Evolutionary conservation across 108 stramenopile species (phyloP).

Genomic region (Nannochloropsis oceanica): DNA sequence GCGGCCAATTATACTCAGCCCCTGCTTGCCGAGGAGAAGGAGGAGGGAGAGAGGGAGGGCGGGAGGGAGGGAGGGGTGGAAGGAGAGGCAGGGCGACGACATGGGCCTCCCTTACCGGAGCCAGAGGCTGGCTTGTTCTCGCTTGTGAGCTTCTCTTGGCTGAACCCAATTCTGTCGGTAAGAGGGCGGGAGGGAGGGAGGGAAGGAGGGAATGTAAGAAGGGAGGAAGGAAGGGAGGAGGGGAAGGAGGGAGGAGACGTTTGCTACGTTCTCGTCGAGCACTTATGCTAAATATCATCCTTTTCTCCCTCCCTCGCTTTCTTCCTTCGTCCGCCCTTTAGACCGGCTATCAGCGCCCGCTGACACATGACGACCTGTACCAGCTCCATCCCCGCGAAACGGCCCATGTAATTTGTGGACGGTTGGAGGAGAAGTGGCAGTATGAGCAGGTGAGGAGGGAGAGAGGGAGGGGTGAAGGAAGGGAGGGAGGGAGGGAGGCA

Average conservation of each 20-base stretch:
- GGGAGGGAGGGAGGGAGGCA: conserved; percentile 14
- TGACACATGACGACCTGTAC: conserved; percentile 53
- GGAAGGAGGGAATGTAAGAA: background rate
- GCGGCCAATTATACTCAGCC: background rate
- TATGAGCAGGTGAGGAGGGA: background rate
- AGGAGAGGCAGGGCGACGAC: background rate
- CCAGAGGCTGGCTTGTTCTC: conserved; percentile 5
- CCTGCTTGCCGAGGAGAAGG: background rate
- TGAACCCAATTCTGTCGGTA: background rate
- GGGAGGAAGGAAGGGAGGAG: background rate
- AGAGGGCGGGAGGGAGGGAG: background rate
- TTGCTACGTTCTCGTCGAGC: background rate
- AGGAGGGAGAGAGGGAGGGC: background rate
- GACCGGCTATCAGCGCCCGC: conserved; percentile 25
- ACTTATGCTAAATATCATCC: background rate
- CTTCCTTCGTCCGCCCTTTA: conserved; percentile 41
- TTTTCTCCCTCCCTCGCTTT: conserved; percentile 47
- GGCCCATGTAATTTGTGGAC: conserved; percentile 32
- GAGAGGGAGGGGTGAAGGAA: conserved; percentile 27
- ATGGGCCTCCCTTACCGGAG: conserved; percentile 1
- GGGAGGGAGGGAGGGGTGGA: background rate
- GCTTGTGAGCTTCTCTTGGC: conserved; percentile 8
- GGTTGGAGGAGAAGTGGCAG: conserved; percentile 25
- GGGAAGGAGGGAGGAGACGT: background rate
- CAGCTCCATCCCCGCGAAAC: conserved; percentile 48